Percentiles rank a stretch among this genome's conserved stretches.
These are phyloP conservation scores for Arabidopsis suecica DNA, from an alignment of 345 rosid genomes.

Conservation along the genomic window DNA sequence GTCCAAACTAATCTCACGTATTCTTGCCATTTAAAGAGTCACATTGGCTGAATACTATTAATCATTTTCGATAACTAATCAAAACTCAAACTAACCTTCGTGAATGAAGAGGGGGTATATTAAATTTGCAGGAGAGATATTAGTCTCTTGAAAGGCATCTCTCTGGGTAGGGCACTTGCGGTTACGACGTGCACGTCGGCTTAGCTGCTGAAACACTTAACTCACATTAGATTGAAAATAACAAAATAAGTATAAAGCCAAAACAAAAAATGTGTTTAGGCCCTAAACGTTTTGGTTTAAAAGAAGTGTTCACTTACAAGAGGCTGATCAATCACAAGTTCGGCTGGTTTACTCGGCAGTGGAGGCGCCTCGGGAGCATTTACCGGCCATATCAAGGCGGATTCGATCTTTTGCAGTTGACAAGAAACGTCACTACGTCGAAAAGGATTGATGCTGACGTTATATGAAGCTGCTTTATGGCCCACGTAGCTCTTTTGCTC, in stretches of 20 bases:
- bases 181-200: conserved; percentile 82
- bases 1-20: too few species aligned
- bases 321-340: conserved; percentile 58
- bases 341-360: conserved; percentile 57
- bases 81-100: conserved; percentile 61
- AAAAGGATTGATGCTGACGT: conserved; percentile 31
- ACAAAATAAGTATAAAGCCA: background rate
- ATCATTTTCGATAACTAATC: background rate
- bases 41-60: background rate
- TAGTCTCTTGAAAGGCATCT: conserved; percentile 86
- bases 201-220: conserved; percentile 58
- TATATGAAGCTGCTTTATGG: conserved; percentile 24
- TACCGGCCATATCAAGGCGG: conserved; percentile 55
- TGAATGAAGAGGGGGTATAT: conserved; percentile 90
- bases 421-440: conserved; percentile 13
- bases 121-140: conserved; percentile 75
- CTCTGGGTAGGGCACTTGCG: conserved; percentile 69
- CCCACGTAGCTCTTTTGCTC: conserved; percentile 38
- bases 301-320: conserved; percentile 52
- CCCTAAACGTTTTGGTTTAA: too few species aligned
- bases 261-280: too few species aligned
- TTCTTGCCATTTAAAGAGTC: background rate
- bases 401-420: conserved; percentile 22
- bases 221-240: background rate
- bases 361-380: conserved; percentile 69